A percentile compares a stretch with the other conserved stretches of the same genome.
Conservation (phyloP, 345 rosid genomes). For the Dipteronia sinensis region DNA sequence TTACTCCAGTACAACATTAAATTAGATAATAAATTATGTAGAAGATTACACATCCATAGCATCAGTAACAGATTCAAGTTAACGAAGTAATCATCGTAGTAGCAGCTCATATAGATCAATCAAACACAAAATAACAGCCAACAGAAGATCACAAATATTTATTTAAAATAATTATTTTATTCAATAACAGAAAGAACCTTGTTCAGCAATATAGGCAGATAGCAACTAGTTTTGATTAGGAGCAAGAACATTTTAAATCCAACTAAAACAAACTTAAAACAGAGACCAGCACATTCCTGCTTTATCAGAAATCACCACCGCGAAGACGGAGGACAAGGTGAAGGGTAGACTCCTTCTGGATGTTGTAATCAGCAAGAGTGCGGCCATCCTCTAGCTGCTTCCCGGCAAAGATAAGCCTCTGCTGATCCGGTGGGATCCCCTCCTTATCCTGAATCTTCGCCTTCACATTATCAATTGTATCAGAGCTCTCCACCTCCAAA, state of each 20-base stretch:
- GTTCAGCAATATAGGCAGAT: background rate
- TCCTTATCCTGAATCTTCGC: conserved; percentile 34
- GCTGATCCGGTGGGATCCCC: conserved; percentile 32
- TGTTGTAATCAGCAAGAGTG: conserved; percentile 27
- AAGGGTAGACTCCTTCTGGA: conserved; percentile 31
- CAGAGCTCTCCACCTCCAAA: conserved; percentile 28
- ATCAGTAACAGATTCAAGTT: background rate
- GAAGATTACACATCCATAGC: no score
- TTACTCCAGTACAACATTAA: no score
- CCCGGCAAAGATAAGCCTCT: conserved; percentile 25
- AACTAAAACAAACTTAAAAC: background rate
- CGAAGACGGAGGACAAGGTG: conserved; percentile 30
- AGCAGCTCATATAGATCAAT: background rate
- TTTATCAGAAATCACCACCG: conserved; percentile 6
- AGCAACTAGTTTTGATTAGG: background rate
- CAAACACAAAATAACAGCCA: background rate
- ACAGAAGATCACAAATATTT: background rate
- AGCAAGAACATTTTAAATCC: background rate
- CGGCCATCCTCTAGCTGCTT: conserved; percentile 33
- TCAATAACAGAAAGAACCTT: background rate
- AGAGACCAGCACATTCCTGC: background rate
- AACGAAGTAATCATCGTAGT: background rate
- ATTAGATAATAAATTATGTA: no score
- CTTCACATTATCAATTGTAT: conserved; percentile 28
- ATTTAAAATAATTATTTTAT: background rate